Evolutionary conservation across 2,329 filamentous ascomycete genomes (phyloP), one percentile per base, ranked within the genome.

Genomic region (Calonectria honghensis): DNA sequence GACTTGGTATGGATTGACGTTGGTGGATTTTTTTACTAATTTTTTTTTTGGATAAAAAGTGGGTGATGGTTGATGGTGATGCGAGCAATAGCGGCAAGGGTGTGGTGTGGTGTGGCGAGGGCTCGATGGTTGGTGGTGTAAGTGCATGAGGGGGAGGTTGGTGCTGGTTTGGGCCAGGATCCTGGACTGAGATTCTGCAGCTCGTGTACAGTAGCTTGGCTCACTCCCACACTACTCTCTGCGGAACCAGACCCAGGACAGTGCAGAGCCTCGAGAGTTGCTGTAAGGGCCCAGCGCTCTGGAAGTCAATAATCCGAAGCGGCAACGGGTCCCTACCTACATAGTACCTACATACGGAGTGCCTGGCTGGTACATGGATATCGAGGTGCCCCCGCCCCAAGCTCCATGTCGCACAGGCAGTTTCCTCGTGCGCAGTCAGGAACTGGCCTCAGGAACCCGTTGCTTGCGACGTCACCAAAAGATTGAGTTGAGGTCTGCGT

Each of bases 91-190:
- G 57, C n/a, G 68, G 37, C 24, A 59, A 63, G n/a, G 41, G 52
- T 72, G 70, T 52, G 63, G 70, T 68, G 70, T 72, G 70, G 64
- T 68, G 70, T 68, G 70, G 70, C 50, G 48, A 54, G 45, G 32
- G n/a, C 32, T 68, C 41, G 50, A 54, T 73, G 70, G 64, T 31
- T 63, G 54, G 45, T 29, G 69, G 51, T 64, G 48, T 48, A 63
- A 48, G 27, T 24, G 64, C 29, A 32, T 54, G 45, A 59, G 61
- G 63, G 52, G 45, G 52, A 57, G 54, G 57, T 59, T 66, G 69
- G 51, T 48, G 52, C n/a, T 29, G 59, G 41, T 29, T 11, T 67
- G 32, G 72, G 72, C 35, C 69, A 63, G 59, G 54, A 61, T 59
- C 41, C 59, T 51, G 14, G 57, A 20, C 57, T 27, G 35, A 63